phyloP scores from a whole-genome alignment of 139 green algal species.

The Ettlia oleoabundans region DNA sequence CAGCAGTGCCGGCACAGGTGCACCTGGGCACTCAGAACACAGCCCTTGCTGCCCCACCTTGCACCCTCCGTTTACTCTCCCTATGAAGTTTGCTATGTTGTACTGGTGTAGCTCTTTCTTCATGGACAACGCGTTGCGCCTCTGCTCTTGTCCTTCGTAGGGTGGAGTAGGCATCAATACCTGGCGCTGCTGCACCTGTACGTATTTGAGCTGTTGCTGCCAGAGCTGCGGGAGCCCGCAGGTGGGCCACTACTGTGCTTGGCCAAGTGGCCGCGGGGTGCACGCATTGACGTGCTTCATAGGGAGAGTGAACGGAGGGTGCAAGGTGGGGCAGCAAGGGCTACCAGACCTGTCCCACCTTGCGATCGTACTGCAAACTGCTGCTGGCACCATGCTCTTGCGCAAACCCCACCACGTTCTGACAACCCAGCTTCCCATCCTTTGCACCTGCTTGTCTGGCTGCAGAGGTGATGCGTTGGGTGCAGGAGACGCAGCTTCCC shows the following conservation, averaged over 20 bases:
- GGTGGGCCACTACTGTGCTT: neutral
- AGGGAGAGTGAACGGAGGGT: too few species aligned
- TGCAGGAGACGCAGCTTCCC: constrained; percentile 13
- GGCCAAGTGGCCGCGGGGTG: too few species aligned
- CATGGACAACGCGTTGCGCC: too few species aligned
- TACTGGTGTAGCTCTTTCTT: too few species aligned
- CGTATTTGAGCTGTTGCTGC: constrained; percentile 8
- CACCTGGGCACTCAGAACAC: too few species aligned
- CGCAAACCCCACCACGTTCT: neutral
- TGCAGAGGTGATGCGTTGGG: constrained; percentile 23
- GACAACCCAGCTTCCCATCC: too few species aligned
- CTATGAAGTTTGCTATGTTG: too few species aligned
- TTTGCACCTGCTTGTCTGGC: neutral
- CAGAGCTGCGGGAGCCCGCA: neutral
- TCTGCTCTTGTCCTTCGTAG: neutral
- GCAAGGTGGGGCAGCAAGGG: too few species aligned
- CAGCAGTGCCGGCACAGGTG: neutral
- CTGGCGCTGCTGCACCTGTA: constrained; percentile 44
- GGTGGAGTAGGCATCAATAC: constrained; percentile 40
- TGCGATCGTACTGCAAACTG: neutral
- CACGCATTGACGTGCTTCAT: too few species aligned
- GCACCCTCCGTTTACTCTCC: too few species aligned
- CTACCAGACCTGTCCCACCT: too few species aligned
- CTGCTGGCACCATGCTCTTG: neutral
- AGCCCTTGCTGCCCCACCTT: too few species aligned